Percentiles rank a stretch among this genome's conserved stretches.
Conservation (phyloP, 1,284 basidiomycete genomes). For the Ceratobasidium sp. region DNA sequence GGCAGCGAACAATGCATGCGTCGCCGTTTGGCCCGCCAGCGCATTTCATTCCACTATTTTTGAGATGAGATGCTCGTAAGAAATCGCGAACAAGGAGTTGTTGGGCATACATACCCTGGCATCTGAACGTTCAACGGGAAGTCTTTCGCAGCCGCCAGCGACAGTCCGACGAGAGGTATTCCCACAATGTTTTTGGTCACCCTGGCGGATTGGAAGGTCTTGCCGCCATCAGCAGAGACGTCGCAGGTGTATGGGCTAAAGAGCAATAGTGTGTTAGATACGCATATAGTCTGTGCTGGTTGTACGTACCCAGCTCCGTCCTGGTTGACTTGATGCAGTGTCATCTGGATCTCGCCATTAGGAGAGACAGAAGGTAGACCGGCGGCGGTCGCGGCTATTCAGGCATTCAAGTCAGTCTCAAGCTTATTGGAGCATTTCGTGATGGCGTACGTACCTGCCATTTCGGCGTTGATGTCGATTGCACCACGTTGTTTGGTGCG, state of each 20-base stretch:
- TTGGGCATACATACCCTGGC: constrained; percentile 48
- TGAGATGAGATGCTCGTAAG: background rate
- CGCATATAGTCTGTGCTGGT: background rate
- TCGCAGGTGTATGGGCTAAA: constrained; percentile 40
- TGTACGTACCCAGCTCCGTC: constrained; percentile 40
- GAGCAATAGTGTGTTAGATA: background rate
- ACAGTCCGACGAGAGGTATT: constrained; percentile 47
- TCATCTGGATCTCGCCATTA: constrained; percentile 35
- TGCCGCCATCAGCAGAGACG: constrained; percentile 50
- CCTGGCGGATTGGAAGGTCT: constrained; percentile 49
- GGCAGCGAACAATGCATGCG: constrained; percentile 43
- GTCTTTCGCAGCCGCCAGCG: constrained; percentile 51
- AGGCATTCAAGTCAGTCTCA: background rate
- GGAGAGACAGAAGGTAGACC: constrained; percentile 14
- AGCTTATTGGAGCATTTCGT: background rate
- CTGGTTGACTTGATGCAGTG: constrained; percentile 38
- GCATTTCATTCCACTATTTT: constrained; percentile 29
- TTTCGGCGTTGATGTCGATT: constrained; percentile 51
- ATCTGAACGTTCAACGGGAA: constrained; percentile 51
- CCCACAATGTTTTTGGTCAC: constrained; percentile 54
- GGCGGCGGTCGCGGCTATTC: constrained; percentile 21
- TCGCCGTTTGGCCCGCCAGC: constrained; percentile 42
- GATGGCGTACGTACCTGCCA: constrained; percentile 47
- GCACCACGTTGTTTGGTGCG: constrained; percentile 52
- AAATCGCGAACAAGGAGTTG: background rate